Conservation (phyloP, 2,329 filamentous ascomycete genomes). For the Aspergillus fijiensis region DNA sequence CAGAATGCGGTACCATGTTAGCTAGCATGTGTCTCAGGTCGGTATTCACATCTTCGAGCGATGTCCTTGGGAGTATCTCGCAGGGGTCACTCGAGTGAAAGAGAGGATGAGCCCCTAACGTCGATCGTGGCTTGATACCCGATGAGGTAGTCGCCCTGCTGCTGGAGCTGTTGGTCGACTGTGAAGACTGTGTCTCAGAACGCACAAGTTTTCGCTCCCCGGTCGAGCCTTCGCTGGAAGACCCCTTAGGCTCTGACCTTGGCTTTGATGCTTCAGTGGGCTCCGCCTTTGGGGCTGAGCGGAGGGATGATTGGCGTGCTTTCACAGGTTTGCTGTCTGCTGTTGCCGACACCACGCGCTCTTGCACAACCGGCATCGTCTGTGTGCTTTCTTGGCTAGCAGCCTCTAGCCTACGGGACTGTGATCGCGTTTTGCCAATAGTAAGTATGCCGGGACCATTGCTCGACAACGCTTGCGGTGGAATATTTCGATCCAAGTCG, state of each 20-base stretch:
- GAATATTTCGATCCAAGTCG: slow-evolving; percentile 29
- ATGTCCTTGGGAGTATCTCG: slow-evolving; percentile 40
- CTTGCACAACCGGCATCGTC: slow-evolving; percentile 16
- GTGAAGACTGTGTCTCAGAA: slow-evolving; percentile 16
- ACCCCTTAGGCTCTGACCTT: background rate
- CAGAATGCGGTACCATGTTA: slow-evolving; percentile 34
- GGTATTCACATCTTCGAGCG: slow-evolving; percentile 40
- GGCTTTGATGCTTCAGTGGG: background rate
- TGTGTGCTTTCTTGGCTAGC: slow-evolving; percentile 24
- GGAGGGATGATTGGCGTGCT: slow-evolving; percentile 16
- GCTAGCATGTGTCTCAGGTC: slow-evolving; percentile 41
- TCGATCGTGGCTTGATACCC: slow-evolving; percentile 33
- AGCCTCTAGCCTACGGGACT: slow-evolving; percentile 39
- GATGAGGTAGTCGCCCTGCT: slow-evolving; percentile 28
- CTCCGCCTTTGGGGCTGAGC: slow-evolving; percentile 7
- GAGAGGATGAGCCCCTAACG: slow-evolving; percentile 37
- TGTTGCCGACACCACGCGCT: slow-evolving; percentile 23
- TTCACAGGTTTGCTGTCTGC: slow-evolving; percentile 20
- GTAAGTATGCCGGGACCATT: slow-evolving; percentile 35
- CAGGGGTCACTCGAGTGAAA: slow-evolving; percentile 40
- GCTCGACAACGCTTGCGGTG: slow-evolving; percentile 29
- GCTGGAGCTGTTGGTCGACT: slow-evolving; percentile 25
- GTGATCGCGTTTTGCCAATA: slow-evolving; percentile 44
- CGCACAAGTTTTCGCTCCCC: slow-evolving; percentile 11
- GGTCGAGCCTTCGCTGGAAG: background rate